phyloP scores from a whole-genome alignment of 2,329 filamentous ascomycete genomes.

The Pestalotiopsis sp. region DNA sequence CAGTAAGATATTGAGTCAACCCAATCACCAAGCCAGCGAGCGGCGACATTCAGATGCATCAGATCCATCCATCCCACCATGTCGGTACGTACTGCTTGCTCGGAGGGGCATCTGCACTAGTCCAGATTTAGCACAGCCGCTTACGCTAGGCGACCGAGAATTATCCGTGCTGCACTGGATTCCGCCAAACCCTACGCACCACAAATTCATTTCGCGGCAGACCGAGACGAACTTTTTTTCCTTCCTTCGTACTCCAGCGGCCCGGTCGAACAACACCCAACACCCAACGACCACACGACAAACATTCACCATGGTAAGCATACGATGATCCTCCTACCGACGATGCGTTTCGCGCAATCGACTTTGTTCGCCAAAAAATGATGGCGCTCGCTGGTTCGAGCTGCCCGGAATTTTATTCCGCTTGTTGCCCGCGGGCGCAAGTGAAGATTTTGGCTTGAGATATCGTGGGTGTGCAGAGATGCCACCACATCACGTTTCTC shows the following conservation, averaged over 20 bases:
- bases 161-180: slow-evolving; percentile 14
- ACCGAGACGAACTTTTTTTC: slow-evolving; percentile 28
- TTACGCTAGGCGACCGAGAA: background rate
- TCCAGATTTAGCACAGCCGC: background rate
- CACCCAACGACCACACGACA: slow-evolving; percentile 47
- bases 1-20: slow-evolving; percentile 3
- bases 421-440: slow-evolving; percentile 43
- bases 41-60: background rate
- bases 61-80: background rate
- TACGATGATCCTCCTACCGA: slow-evolving; percentile 32
- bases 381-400: slow-evolving; percentile 33
- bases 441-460: slow-evolving; percentile 71
- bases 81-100: slow-evolving; percentile 2
- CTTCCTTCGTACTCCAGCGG: slow-evolving; percentile 33
- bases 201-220: slow-evolving; percentile 24
- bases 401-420: slow-evolving; percentile 36
- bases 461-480: slow-evolving; percentile 49
- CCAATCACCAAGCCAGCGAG: background rate
- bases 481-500: slow-evolving; percentile 59
- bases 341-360: slow-evolving; percentile 23
- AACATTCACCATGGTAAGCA: slow-evolving; percentile 66
- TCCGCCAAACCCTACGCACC: slow-evolving; percentile 25
- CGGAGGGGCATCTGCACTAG: slow-evolving; percentile 5
- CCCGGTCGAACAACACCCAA: slow-evolving; percentile 43
- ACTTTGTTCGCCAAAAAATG: slow-evolving; percentile 24